These are phyloP conservation scores for Coemansia sp. DNA, from an alignment of 192 early-diverging fungal species.

Conservation along the genomic window DNA sequence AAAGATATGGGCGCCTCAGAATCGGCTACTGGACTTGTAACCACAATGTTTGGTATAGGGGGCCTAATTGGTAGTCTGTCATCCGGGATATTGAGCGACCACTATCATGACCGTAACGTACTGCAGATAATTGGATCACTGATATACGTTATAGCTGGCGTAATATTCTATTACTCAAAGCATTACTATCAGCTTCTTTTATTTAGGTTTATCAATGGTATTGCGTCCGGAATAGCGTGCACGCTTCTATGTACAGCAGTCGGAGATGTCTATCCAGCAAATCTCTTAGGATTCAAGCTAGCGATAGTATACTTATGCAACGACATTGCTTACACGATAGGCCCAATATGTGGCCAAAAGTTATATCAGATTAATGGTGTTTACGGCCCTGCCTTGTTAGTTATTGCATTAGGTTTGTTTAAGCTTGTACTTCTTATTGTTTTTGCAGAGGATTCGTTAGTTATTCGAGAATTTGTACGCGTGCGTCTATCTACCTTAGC, in stretches of 20 bases:
- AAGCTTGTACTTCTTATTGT: conserved; percentile 15
- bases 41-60: conserved; percentile 40
- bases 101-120: conserved; percentile 6
- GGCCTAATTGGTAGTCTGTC: conserved; percentile 14
- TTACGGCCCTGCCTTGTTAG: conserved; percentile 18
- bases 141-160: conserved; percentile 22
- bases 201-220: conserved; percentile 28
- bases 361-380: conserved; percentile 23
- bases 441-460: conserved; percentile 27
- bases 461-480: background rate
- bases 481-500: background rate
- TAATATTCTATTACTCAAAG: conserved; percentile 20
- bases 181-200: conserved; percentile 34
- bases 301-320: conserved; percentile 32
- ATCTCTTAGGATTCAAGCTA: conserved; percentile 39
- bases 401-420: conserved; percentile 26
- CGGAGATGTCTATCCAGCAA: conserved; percentile 36
- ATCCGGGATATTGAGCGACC: conserved; percentile 23
- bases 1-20: conserved; percentile 25
- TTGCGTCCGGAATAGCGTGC: conserved; percentile 34
- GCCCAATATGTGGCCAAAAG: conserved; percentile 30
- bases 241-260: conserved; percentile 31
- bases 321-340: conserved; percentile 38
- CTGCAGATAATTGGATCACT: conserved; percentile 24
- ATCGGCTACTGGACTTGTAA: conserved; percentile 31